Evolutionary conservation across 352 stramenopile genomes (phyloP).

Genomic region (Elongisporangium prolatum): DNA sequence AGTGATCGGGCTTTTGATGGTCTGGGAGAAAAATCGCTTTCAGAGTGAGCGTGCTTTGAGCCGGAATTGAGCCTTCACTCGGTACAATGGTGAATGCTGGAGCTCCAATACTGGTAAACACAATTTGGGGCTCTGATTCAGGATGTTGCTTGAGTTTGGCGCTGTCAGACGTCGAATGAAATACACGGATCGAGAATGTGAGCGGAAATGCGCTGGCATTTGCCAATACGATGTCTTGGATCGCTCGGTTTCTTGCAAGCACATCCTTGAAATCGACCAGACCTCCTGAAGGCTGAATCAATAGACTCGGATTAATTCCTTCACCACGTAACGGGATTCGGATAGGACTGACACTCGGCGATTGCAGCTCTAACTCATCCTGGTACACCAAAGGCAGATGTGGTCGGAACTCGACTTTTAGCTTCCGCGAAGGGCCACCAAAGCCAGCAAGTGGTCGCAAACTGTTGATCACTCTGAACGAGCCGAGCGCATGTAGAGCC

Average conservation of each 20-base stretch:
- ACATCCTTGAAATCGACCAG: constrained; percentile 66
- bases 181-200: constrained; percentile 33
- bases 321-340: constrained; percentile 44
- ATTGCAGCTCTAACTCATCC: constrained; percentile 65
- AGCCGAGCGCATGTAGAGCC: constrained; percentile 74
- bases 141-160: not conserved
- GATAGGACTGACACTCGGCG: constrained; percentile 20
- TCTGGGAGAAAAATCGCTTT: constrained; percentile 63
- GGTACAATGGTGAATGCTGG: constrained; percentile 66
- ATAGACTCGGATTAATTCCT: constrained; percentile 77
- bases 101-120: constrained; percentile 19
- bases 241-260: constrained; percentile 40
- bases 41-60: constrained; percentile 42
- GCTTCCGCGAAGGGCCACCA: constrained; percentile 13
- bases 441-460: constrained; percentile 31
- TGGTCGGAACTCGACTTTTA: constrained; percentile 72
- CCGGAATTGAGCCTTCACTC: constrained; percentile 49
- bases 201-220: constrained; percentile 73
- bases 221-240: constrained; percentile 40
- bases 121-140: not conserved
- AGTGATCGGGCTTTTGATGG: constrained; percentile 53
- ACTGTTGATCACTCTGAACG: constrained; percentile 78
- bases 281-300: constrained; percentile 55
- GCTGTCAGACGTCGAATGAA: constrained; percentile 1
- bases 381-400: constrained; percentile 45